phyloP scores from a whole-genome alignment of 75 land plant genomes.

The Ceratopteris richardii region DNA sequence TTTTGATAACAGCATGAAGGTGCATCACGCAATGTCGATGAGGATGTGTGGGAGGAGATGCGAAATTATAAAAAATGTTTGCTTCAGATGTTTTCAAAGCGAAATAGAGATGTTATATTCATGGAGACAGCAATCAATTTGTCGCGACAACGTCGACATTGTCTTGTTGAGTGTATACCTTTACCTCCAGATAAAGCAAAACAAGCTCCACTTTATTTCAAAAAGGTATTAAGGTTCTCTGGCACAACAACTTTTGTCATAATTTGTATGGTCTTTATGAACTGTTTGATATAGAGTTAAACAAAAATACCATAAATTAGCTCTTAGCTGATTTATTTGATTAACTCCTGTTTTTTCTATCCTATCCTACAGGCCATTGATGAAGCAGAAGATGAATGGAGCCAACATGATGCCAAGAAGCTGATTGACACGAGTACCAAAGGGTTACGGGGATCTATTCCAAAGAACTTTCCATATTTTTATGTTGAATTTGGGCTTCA shows the following conservation, averaged over 20 bases:
- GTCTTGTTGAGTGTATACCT: slow-evolving; percentile 89
- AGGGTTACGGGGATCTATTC: slow-evolving; percentile 69
- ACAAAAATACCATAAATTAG: too few relatives aligned
- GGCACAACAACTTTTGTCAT: too few relatives aligned
- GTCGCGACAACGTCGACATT: slow-evolving; percentile 71
- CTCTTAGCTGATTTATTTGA: too few relatives aligned
- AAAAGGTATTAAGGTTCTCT: slow-evolving; percentile 53
- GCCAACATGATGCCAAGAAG: slow-evolving; percentile 94
- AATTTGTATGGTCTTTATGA: too few relatives aligned
- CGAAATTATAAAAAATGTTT: slow-evolving; percentile 97
- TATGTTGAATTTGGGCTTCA: slow-evolving; percentile 91
- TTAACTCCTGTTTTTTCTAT: too few relatives aligned
- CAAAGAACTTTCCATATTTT: slow-evolving; percentile 88
- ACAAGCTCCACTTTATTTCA: slow-evolving; percentile 85
- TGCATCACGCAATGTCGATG: slow-evolving; percentile 74
- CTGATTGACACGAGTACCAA: slow-evolving; percentile 74
- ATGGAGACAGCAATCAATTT: slow-evolving; percentile 77
- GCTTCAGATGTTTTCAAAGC: slow-evolving; percentile 72
- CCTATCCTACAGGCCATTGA: slow-evolving; percentile 72
- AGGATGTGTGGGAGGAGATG: slow-evolving; percentile 85
- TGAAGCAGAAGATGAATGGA: slow-evolving; percentile 97
- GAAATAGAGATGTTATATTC: slow-evolving; percentile 75
- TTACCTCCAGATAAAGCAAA: slow-evolving; percentile 51
- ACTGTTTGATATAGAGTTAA: too few relatives aligned
- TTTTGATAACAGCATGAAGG: slow-evolving; percentile 70